Conservation (phyloP, 768 basidiomycete genomes). For the Pilatotrama ljubarskyi region DNA sequence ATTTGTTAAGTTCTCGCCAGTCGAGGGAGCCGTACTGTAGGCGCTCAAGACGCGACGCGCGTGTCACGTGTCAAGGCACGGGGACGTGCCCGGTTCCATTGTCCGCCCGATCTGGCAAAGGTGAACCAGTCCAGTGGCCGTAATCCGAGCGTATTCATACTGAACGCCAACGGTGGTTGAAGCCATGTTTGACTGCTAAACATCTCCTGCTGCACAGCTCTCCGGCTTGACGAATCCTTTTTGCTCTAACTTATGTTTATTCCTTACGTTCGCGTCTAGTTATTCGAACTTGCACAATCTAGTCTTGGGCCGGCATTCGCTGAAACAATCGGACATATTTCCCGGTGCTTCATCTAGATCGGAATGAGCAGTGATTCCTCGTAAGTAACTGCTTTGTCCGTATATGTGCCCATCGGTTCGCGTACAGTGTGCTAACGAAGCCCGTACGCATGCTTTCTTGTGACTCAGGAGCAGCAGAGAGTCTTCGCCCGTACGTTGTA, state of each 20-base stretch:
- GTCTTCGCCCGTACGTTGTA: conserved; percentile 6
- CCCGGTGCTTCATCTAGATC: background rate
- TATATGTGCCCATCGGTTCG: background rate
- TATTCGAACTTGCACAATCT: too few species aligned
- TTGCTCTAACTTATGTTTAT: conserved; percentile 10
- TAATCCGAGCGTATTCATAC: background rate
- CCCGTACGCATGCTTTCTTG: background rate
- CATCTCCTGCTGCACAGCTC: background rate
- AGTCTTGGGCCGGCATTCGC: too few species aligned
- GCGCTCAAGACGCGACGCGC: background rate
- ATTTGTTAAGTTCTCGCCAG: too few species aligned
- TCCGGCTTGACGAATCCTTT: background rate
- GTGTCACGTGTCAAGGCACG: conserved; percentile 12
- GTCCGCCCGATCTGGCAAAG: conserved; percentile 9
- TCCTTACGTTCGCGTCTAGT: background rate
- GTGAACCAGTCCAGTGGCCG: background rate
- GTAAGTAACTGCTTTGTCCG: conserved; percentile 14
- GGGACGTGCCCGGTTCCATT: conserved; percentile 6
- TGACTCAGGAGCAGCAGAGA: conserved; percentile 10
- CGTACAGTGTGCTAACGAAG: background rate
- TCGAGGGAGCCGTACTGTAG: too few species aligned
- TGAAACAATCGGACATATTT: background rate
- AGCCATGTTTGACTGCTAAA: background rate
- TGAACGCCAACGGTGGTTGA: background rate
- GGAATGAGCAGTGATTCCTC: conserved; percentile 19